phyloP scores from a whole-genome alignment of 306 rosid species.

The Oemleria cerasiformis region DNA sequence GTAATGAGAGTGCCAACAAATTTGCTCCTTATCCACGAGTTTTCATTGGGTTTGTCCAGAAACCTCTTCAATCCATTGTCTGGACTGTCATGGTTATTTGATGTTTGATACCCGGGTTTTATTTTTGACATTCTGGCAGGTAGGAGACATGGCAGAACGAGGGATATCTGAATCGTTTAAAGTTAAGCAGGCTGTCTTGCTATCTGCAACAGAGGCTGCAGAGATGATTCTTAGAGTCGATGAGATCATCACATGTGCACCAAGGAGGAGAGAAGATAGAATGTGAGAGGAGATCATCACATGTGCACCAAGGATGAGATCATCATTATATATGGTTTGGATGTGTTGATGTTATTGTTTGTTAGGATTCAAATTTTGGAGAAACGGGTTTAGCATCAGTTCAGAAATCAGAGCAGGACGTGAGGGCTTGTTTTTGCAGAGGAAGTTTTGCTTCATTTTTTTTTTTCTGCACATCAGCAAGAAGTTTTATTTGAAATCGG shows the following conservation, averaged over 20 bases:
- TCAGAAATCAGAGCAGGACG: neutral
- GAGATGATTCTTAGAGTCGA: slow-evolving; percentile 99
- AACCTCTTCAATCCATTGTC: neutral
- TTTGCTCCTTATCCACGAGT: too few relatives aligned
- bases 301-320: neutral
- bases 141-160: slow-evolving; percentile 80
- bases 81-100: neutral
- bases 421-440: neutral
- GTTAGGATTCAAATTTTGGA: slow-evolving; percentile 5
- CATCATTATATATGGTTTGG: neutral
- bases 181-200: slow-evolving; percentile 90
- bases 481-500: too few relatives aligned
- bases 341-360: slow-evolving; percentile 11
- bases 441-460: too few relatives aligned
- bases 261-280: slow-evolving; percentile 88
- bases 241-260: slow-evolving; percentile 96
- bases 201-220: slow-evolving; percentile 93
- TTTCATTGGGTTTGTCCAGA: neutral
- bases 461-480: too few relatives aligned
- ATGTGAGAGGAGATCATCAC: slow-evolving; percentile 46
- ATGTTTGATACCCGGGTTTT: neutral
- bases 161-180: slow-evolving; percentile 88
- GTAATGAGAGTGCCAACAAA: too few relatives aligned
- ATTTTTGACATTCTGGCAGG: slow-evolving; percentile 37
- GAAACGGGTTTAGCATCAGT: slow-evolving; percentile 5